phyloP scores from a whole-genome alignment of 306 rosid species.

The Nissolia schottii region DNA sequence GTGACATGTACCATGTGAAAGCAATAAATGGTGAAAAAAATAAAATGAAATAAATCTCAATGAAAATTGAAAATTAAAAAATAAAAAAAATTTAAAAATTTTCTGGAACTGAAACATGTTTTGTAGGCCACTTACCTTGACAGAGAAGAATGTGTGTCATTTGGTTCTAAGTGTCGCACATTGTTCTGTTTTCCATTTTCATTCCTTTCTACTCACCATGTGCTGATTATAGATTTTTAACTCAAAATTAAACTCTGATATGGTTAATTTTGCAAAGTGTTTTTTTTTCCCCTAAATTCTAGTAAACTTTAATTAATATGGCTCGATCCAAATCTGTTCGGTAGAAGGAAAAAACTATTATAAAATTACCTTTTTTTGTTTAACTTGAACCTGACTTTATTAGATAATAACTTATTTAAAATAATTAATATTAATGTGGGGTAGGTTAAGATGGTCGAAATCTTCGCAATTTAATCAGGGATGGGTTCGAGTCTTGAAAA shows the following conservation, averaged over 20 bases:
- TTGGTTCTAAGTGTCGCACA: not conserved
- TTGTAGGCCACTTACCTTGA: not conserved
- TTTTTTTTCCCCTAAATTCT: not conserved
- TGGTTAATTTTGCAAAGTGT: not conserved
- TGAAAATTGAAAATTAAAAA: not conserved
- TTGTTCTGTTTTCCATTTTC: not conserved
- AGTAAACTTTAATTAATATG: too few species aligned
- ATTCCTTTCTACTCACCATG: not conserved
- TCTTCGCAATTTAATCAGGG: too few species aligned
- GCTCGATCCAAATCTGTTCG: too few species aligned
- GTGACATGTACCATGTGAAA: constrained; percentile 15
- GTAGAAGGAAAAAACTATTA: too few species aligned
- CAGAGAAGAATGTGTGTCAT: constrained; percentile 31
- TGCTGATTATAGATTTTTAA: not conserved
- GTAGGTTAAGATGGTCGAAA: too few species aligned
- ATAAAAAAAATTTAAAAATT: not conserved
- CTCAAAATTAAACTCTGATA: not conserved
- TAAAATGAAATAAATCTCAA: not conserved
- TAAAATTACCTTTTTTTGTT: too few species aligned
- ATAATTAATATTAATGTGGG: too few species aligned
- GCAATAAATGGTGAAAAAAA: not conserved
- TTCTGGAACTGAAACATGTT: not conserved
- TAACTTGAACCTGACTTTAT: too few species aligned
- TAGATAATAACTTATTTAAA: too few species aligned
- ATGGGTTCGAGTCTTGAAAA: too few species aligned